Base-by-base conservation (phyloP, 768 basidiomycete species). In the Dioszegia hungarica region DNA sequence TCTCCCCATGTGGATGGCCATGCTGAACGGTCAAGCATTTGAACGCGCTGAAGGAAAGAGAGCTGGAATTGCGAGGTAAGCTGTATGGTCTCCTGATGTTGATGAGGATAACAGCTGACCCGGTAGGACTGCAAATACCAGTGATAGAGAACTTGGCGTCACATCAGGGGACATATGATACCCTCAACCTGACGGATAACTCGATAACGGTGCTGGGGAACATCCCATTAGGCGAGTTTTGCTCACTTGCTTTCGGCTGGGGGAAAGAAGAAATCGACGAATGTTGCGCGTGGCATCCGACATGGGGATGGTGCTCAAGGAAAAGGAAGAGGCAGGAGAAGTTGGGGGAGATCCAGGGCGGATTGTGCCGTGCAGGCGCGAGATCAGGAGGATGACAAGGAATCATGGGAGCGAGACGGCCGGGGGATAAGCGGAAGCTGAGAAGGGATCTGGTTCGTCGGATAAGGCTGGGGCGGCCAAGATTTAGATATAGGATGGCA, bases 131-230 rank as follows among this genome's bases (percentile, higher is more conserved):
- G 17, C 64, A 66, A 60, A 76, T 76, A 59, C 74, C 74, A 4
- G 63, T 72, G 6, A 76, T 76, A 19, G 74, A 76, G 54, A 76
- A 76, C 53, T 53, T 76, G 58, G 74, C 74, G 15, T 74, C 74
- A 12, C 73, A 76, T 61, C 70, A 74, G 54, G 74, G 74, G 40
- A 63, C 68, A 31, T 76, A 76, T 56, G 74, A 76, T 56, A 73
- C 73, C 1, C 64, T 76, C 29, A 76, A 76, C 57, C 49, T 76
- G 49, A 76, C 72, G 39, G 74, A 76, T 49, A 76, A 76, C 54
- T 72, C 73, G 41, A 59, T 76, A 45, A 72, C 72, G 36, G 65
- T 64, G 17, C 52, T 76, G 51, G 72, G 74, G 3, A 76, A 76
- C 39, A 67, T 76, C 44, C 74, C 74, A 17, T 50, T 72, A 31